These are phyloP conservation scores for Fusarium burgessii DNA, from an alignment of 2,329 filamentous ascomycete genomes.

Conservation along the genomic window DNA sequence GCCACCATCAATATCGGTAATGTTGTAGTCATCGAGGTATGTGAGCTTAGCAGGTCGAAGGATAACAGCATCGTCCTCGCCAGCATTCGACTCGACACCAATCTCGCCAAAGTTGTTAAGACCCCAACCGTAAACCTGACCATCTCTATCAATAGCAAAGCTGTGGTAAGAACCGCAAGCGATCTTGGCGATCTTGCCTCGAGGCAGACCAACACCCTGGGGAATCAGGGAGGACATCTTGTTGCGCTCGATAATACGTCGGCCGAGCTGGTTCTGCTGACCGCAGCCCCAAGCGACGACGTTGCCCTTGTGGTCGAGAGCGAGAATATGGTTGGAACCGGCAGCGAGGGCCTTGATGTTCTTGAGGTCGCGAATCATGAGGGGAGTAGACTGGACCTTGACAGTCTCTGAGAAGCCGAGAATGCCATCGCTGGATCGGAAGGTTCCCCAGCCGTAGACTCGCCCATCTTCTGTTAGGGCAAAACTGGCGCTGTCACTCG, in stretches of 20 bases:
- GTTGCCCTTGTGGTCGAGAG: constrained; percentile 72
- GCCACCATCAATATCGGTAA: constrained; percentile 76
- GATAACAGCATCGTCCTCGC: constrained; percentile 71
- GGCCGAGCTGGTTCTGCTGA: constrained; percentile 73
- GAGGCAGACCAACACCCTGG: constrained; percentile 66
- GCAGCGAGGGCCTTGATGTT: constrained; percentile 73
- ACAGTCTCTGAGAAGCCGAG: constrained; percentile 71
- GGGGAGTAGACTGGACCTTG: constrained; percentile 63
- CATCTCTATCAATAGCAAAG: constrained; percentile 79
- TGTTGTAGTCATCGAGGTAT: constrained; percentile 71
- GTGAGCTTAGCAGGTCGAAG: constrained; percentile 77
- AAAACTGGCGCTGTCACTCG: constrained; percentile 81
- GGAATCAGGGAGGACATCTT: constrained; percentile 71
- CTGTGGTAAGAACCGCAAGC: constrained; percentile 83
- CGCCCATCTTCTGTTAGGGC: constrained; percentile 79
- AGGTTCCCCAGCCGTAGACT: constrained; percentile 88
- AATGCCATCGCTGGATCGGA: constrained; percentile 74
- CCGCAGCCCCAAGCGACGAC: constrained; percentile 79
- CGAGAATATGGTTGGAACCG: constrained; percentile 78
- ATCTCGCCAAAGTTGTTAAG: constrained; percentile 90
- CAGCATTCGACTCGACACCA: constrained; percentile 69
- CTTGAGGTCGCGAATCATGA: constrained; percentile 71
- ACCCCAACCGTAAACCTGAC: constrained; percentile 83
- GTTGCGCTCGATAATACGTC: constrained; percentile 71
- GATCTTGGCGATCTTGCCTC: constrained; percentile 68